A percentile compares a stretch with the other conserved stretches of the same genome.
Conservation (phyloP, 441 rosid species). For the Gossypium gossypioides region DNA sequence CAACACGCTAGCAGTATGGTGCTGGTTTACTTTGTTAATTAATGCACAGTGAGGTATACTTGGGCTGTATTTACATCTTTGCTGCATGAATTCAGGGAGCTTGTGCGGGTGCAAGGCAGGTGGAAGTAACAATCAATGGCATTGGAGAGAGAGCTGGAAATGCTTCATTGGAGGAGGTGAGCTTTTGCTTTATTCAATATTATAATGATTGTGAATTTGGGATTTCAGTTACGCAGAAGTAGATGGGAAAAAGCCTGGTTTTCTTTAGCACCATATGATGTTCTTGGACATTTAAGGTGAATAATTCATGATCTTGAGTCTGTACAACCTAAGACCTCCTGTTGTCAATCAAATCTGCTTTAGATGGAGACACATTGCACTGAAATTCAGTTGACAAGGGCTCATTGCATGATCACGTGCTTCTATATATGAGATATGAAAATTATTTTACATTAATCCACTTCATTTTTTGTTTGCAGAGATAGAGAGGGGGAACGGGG, state of each 20-base stretch:
- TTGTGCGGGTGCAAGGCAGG: conserved; percentile 75
- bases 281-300: background rate
- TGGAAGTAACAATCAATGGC: conserved; percentile 87
- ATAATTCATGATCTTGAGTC: background rate
- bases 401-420: background rate
- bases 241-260: background rate
- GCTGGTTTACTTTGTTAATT: background rate
- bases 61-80: conserved; percentile 19
- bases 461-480: background rate
- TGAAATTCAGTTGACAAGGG: background rate
- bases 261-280: background rate
- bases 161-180: conserved; percentile 92
- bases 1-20: conserved; percentile 68
- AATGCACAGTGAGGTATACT: background rate
- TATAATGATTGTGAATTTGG: background rate
- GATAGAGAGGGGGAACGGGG: background rate
- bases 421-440: background rate
- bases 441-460: background rate
- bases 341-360: background rate
- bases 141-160: conserved; percentile 97
- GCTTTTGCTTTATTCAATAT: conserved; percentile 1
- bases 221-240: background rate
- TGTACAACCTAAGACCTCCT: background rate
- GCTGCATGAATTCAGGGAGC: conserved; percentile 53
- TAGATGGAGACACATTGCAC: background rate